These are phyloP conservation scores for Clarireedia monteithiana DNA, from an alignment of 2,329 filamentous ascomycete genomes.

Conservation along the genomic window DNA sequence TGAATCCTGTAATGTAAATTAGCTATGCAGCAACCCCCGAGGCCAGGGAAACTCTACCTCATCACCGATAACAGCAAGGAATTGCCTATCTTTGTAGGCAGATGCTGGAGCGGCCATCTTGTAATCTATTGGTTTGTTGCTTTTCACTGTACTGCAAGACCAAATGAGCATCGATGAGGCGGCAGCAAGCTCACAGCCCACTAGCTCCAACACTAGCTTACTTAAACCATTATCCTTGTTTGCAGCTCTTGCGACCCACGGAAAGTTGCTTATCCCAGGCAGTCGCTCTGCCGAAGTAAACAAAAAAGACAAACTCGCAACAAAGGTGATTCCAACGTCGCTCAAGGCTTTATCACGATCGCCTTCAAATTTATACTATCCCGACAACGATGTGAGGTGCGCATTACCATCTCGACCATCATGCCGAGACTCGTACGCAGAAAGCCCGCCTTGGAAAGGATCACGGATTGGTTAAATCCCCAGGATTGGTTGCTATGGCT, in stretches of 20 bases:
- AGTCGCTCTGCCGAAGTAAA: background rate
- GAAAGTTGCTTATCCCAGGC: background rate
- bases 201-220: conserved; percentile 1
- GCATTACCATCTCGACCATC: conserved; percentile 8
- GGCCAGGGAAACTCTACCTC: conserved; percentile 50
- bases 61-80: conserved; percentile 95
- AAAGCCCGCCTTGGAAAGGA: conserved; percentile 70
- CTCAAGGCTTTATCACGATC: background rate
- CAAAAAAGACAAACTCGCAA: conserved; percentile 1
- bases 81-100: conserved; percentile 77
- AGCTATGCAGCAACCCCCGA: conserved; percentile 15
- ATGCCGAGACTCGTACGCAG: conserved; percentile 80
- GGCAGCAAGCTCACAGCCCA: conserved; percentile 6
- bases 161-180: background rate
- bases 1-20: conserved; percentile 61
- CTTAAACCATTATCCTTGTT: conserved; percentile 4
- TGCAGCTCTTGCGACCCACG: conserved; percentile 5
- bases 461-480: conserved; percentile 74
- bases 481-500: conserved; percentile 87
- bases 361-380: background rate
- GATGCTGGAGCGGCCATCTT: conserved; percentile 52
- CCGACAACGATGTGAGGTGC: conserved; percentile 1
- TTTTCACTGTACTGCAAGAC: background rate
- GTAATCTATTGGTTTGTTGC: conserved; percentile 5
- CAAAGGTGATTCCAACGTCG: background rate